Base-by-base conservation (phyloP, 1,284 basidiomycete genomes). In the Schizophyllum commune region DNA sequence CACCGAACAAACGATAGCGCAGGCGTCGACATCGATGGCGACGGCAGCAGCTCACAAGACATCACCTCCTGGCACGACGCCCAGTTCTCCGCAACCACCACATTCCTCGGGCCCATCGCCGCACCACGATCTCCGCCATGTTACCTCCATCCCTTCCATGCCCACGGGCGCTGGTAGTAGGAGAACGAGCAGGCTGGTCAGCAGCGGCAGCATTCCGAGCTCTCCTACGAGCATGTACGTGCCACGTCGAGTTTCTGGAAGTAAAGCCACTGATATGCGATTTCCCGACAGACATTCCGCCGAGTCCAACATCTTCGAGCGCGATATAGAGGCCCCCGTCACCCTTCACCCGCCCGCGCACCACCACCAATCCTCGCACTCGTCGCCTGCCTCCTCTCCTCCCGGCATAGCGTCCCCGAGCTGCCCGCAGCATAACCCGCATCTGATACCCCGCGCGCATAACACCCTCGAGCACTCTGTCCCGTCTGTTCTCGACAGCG, bases 231-330 rank as follows among this genome's bases (percentile, higher is more conserved):
- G 34, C 20, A 22, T 60, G 51, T 19, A 57, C 21, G 59, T 55
- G 55, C 54, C 39, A 22, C 21, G 32, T n/a, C 13, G 51, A 56
- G 21, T 21, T 19, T 21, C n/a, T 15, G 47, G 32, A 33, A 34
- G 9, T 13, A 55, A 34, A 47, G 22, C 47, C 7, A 54, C 22
- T 56, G 52, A 17, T 59, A 20, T 58, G 60, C n/a, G 58, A 51
- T 21, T 60, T 58, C 32, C 22, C 32, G 54, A 55, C 70, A 89
- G 88, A 7, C 88, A 87, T 67, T 89, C 88, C 0, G 88, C 86
- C 0, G 89, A 88, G 0, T 89, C 87, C 1, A 89, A 89, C 56
- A 92, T 91, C 60, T 92, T 92, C 62, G 89, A 91, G 72, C 84
- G 89, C 55, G 89, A 92, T 69, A 90, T 92, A 65, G 89, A 91